Evolutionary conservation across 768 basidiomycete species (phyloP), one percentile per base, ranked within the genome.

Genomic region (Suillus bovinus): DNA sequence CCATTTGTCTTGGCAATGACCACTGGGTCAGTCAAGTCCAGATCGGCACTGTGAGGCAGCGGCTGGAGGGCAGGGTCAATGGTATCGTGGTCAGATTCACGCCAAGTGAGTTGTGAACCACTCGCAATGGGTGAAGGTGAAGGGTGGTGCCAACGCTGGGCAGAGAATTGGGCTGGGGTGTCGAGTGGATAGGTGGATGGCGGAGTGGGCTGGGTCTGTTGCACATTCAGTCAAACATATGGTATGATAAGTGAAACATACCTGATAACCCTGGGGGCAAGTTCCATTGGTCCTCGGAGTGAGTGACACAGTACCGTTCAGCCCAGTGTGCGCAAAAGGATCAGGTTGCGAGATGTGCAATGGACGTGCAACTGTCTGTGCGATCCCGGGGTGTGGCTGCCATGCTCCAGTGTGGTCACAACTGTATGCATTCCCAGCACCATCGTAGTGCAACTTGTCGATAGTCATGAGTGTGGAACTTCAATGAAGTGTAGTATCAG

Each of bases 1-100:
- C 57, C 57, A 39, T 29, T 39, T 29, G 57, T 20, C 36, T 58
- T 20, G 1, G 24, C 57, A 58, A 58, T 58, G 34, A 41, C 17
- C 0, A 29, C 9, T 41, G 22, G 57, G 36, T 41, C 36, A 41
- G 14, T 22, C 16, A 58, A 31, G 36, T 58, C 57, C 22, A 41
- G 24, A 42, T 58, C 57, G 13, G 2, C 2, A 16, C 8, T 13
- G 14, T 13, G 2, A 6, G 39, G 57, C 20, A 58, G 57, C 6
- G 57, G 57, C 9, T 17, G 5, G 20, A 58, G 57, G 20, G 10
- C 38, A 17, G 36, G 57, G 9, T 58, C 38, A 36, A 58, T 58
- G 33, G 13, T 3, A n/a, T 39, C 16, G 5, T 39, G 2, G 38
- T 39, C 11, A 4, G 16, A 39, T 39, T 39, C 16, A 39, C 16